Evolutionary conservation across 352 stramenopile species (phyloP).

Genomic region (Peronospora belbahrii): DNA sequence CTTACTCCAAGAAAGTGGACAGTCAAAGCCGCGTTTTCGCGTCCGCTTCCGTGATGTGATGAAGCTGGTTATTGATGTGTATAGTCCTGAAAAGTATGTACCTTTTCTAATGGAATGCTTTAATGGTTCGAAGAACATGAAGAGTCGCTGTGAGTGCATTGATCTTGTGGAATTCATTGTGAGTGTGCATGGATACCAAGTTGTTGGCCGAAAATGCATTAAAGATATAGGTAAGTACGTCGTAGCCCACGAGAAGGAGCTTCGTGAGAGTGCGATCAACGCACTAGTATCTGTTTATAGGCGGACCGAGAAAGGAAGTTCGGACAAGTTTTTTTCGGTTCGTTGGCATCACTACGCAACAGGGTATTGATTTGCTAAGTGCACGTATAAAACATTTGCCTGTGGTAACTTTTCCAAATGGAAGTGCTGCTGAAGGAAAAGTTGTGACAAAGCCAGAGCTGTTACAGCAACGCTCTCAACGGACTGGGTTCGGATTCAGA

Average conservation of each 20-base stretch:
- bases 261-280: conserved; percentile 72
- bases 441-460: conserved; percentile 6
- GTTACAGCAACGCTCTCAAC: conserved; percentile 12
- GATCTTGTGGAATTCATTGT: conserved; percentile 77
- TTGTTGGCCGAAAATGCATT: conserved; percentile 63
- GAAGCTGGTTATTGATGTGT: conserved; percentile 72
- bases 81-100: conserved; percentile 69
- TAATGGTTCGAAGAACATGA: conserved; percentile 80
- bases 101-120: conserved; percentile 76
- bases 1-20: conserved; percentile 76
- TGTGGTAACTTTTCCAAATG: conserved; percentile 25
- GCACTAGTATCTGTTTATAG: conserved; percentile 64
- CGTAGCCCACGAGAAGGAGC: conserved; percentile 71
- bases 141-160: conserved; percentile 80
- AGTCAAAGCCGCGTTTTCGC: conserved; percentile 78
- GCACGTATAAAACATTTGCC: conserved; percentile 75
- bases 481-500: conserved; percentile 25
- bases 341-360: conserved; percentile 62
- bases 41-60: conserved; percentile 82
- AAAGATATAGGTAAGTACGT: conserved; percentile 80
- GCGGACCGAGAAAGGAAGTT: conserved; percentile 45
- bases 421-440: conserved; percentile 3
- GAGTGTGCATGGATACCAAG: conserved; percentile 44
- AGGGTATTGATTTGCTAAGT: conserved; percentile 71
- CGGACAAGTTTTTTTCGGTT: conserved; percentile 78